phyloP scores from a whole-genome alignment of 2,329 filamentous ascomycete genomes.

The Claviceps pazoutovae region DNA sequence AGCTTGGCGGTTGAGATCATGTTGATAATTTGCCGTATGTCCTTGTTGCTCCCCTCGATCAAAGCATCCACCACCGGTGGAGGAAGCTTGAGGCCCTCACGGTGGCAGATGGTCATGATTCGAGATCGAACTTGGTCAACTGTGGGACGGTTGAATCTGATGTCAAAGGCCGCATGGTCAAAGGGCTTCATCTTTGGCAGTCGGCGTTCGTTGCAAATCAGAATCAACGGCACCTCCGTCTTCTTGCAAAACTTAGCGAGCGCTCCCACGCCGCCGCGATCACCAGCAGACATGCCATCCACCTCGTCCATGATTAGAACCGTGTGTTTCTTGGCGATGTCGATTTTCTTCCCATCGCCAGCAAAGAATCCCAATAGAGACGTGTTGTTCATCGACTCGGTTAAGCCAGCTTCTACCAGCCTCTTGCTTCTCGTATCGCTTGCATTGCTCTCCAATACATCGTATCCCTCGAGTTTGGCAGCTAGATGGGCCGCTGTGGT shows the following conservation, averaged over 20 bases:
- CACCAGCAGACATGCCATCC: constrained; percentile 95
- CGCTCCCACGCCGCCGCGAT: constrained; percentile 88
- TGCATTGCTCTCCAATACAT: constrained; percentile 88
- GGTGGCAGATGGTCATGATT: constrained; percentile 88
- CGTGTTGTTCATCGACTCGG: constrained; percentile 83
- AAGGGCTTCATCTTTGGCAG: constrained; percentile 98
- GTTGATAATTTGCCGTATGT: constrained; percentile 96
- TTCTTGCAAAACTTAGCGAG: constrained; percentile 91
- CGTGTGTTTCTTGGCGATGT: constrained; percentile 76
- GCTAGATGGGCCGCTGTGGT: constrained; percentile 93
- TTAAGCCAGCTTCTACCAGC: constrained; percentile 76
- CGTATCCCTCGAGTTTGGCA: constrained; percentile 83
- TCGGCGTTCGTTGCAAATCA: constrained; percentile 93
- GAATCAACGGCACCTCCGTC: constrained; percentile 83
- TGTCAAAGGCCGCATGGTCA: constrained; percentile 68
- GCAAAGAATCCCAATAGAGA: constrained; percentile 87
- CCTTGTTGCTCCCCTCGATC: constrained; percentile 88
- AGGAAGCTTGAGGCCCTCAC: constrained; percentile 79
- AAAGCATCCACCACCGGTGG: constrained; percentile 75
- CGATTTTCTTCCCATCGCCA: constrained; percentile 65
- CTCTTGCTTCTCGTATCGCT: constrained; percentile 95
- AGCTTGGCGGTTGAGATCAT: constrained; percentile 94
- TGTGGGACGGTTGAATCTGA: constrained; percentile 79
- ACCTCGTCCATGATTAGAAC: constrained; percentile 98
- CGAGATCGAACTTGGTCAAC: constrained; percentile 82